A percentile compares a stretch with the other conserved stretches of the same genome.
Evolutionary conservation across 352 stramenopile species (phyloP).

Genomic region (Phytophthora macrochlamydospora): DNA sequence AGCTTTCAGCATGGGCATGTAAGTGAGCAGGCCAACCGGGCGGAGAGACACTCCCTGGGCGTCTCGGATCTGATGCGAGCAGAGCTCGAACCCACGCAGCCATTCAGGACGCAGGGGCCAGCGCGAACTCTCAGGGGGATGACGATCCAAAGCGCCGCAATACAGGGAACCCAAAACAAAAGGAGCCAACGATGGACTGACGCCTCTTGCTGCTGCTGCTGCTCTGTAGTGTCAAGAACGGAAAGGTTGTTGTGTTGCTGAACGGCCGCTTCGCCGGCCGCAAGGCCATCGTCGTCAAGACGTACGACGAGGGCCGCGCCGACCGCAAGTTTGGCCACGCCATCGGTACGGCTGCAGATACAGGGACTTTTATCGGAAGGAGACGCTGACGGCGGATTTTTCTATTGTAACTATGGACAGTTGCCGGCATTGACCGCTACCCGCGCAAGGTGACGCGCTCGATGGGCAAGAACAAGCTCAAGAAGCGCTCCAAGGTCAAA

Average conservation of each 20-base stretch:
- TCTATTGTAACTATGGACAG: conserved; percentile 28
- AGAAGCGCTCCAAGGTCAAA: conserved; percentile 98
- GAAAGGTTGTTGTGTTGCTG: conserved; percentile 99
- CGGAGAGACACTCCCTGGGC: not conserved
- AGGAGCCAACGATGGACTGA: conserved; percentile 16
- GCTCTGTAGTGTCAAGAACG: conserved; percentile 93
- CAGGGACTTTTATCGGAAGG: not conserved
- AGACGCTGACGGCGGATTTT: not conserved
- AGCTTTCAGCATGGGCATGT: conserved; percentile 85
- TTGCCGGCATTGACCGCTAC: conserved; percentile 96
- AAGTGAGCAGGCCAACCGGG: conserved; percentile 43
- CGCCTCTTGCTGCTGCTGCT: not conserved
- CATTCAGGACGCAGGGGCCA: too few species aligned
- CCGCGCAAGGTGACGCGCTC: conserved; percentile 97
- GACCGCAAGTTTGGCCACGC: conserved; percentile 98
- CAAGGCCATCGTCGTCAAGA: conserved; percentile 99
- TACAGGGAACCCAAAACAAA: conserved; percentile 9
- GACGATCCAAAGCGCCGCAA: conserved; percentile 13
- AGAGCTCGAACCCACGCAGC: not conserved
- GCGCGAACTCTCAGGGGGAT: not conserved
- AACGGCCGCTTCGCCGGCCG: conserved; percentile 98
- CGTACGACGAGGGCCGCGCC: conserved; percentile 95
- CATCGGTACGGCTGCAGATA: conserved; percentile 68
- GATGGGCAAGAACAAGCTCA: conserved; percentile 98
- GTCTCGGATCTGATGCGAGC: conserved; percentile 12